Evolutionary conservation across 495 filamentous ascomycete species (phyloP).

Genomic region (Penicillium nucicola): DNA sequence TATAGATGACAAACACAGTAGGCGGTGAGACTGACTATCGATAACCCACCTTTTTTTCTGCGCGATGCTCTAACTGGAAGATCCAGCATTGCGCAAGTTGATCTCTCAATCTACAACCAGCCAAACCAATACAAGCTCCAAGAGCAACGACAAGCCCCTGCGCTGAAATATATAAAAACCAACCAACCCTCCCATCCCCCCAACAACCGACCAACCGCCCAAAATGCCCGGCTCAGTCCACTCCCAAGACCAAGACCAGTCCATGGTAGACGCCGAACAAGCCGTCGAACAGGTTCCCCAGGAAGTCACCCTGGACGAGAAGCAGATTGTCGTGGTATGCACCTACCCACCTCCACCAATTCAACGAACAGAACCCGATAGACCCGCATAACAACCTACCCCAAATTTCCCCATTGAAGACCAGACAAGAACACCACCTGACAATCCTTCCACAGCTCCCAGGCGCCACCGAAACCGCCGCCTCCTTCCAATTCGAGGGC

Average conservation of each 20-base stretch:
- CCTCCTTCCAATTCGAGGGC: slow-evolving; percentile 82
- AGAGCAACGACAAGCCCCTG: too few species aligned
- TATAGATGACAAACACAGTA: slow-evolving; percentile 10
- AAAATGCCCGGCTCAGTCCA: slow-evolving; percentile 44
- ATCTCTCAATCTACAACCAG: background rate
- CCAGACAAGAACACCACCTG: too few species aligned
- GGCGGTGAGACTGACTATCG: slow-evolving; percentile 29
- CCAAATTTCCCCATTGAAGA: too few species aligned
- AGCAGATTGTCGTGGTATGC: slow-evolving; percentile 57
- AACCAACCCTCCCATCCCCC: background rate
- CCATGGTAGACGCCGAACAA: slow-evolving; percentile 51
- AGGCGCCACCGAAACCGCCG: slow-evolving; percentile 66
- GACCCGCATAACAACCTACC: too few species aligned
- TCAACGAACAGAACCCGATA: background rate
- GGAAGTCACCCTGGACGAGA: slow-evolving; percentile 43
- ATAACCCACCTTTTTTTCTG: slow-evolving; percentile 33
- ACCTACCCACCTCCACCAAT: background rate
- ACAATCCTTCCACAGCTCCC: slow-evolving; percentile 55
- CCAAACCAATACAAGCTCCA: background rate
- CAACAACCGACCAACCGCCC: background rate
- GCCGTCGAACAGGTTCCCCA: slow-evolving; percentile 37
- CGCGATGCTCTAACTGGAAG: slow-evolving; percentile 7
- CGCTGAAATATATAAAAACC: background rate
- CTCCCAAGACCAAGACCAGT: slow-evolving; percentile 43
- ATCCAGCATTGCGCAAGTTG: slow-evolving; percentile 8